Percentiles rank a stretch among this genome's conserved stretches.
These are phyloP conservation scores for Dalechampia spathulata DNA, from an alignment of 441 rosid species.

Conservation along the genomic window DNA sequence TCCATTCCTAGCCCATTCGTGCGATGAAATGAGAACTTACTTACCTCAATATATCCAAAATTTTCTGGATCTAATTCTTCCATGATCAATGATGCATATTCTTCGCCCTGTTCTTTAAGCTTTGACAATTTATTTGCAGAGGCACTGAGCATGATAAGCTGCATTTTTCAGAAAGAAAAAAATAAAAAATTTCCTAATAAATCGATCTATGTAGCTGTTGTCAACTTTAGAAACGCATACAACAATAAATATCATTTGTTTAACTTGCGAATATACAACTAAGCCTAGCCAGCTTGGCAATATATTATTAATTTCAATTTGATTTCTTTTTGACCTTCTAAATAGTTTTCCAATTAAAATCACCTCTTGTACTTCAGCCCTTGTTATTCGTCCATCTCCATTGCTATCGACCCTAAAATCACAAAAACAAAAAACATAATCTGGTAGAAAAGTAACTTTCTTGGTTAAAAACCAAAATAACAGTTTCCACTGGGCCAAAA, in stretches of 20 bases:
- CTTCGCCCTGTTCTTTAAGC: slow-evolving; percentile 91
- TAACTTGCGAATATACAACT: too few species aligned
- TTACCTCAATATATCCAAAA: slow-evolving; percentile 92
- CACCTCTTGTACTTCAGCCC: slow-evolving; percentile 89
- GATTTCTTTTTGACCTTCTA: too few species aligned
- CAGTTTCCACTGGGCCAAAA: slow-evolving; percentile 1
- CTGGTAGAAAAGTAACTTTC: neutral
- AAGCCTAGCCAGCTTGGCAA: too few species aligned
- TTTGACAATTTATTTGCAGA: slow-evolving; percentile 89
- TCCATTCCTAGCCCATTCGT: neutral
- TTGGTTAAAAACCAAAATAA: neutral
- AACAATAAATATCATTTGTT: too few species aligned
- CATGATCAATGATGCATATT: slow-evolving; percentile 93
- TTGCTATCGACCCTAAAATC: slow-evolving; percentile 90
- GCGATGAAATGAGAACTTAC: neutral
- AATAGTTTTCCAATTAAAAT: neutral
- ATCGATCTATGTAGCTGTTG: too few species aligned
- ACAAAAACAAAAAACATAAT: too few species aligned
- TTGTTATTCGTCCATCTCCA: slow-evolving; percentile 80
- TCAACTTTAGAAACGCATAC: too few species aligned
- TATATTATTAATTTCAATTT: neutral
- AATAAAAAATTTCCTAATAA: too few species aligned
- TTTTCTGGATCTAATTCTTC: slow-evolving; percentile 97
- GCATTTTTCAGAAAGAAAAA: slow-evolving; percentile 21
- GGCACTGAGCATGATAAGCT: slow-evolving; percentile 96